These are phyloP conservation scores for Dichotomocladium elegans DNA, from an alignment of 371 early-diverging fungal species.

Conservation along the genomic window DNA sequence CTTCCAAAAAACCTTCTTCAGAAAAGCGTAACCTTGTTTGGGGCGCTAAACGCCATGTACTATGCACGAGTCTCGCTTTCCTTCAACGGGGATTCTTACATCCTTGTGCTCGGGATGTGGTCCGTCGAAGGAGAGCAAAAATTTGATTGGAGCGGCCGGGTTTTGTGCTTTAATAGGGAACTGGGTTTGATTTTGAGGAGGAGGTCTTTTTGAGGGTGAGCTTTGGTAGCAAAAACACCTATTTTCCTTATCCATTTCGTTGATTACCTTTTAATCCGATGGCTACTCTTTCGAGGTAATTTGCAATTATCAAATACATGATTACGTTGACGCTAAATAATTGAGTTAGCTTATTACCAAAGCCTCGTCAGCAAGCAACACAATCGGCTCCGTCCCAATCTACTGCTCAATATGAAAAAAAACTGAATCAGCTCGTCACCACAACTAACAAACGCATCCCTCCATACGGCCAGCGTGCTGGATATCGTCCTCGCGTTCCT, in stretches of 20 bases:
- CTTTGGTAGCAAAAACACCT: not conserved
- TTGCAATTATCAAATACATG: not conserved
- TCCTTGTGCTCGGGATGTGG: too few relatives aligned
- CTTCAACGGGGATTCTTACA: too few relatives aligned
- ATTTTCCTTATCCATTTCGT: not conserved
- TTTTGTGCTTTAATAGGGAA: too few relatives aligned
- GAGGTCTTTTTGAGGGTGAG: too few relatives aligned
- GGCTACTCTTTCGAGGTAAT: conserved; percentile 32
- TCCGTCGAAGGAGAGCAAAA: too few relatives aligned
- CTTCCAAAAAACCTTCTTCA: too few relatives aligned
- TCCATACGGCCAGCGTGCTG: conserved; percentile 76
- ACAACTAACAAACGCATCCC: conserved; percentile 54
- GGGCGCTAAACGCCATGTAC: too few relatives aligned
- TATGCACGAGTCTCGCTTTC: too few relatives aligned
- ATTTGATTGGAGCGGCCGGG: too few relatives aligned
- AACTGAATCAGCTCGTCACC: conserved; percentile 32
- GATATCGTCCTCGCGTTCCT: conserved; percentile 74
- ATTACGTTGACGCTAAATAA: not conserved
- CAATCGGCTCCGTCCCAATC: conserved; percentile 16
- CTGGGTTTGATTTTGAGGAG: too few relatives aligned
- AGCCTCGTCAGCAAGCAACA: conserved; percentile 32
- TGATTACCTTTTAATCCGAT: too few relatives aligned
- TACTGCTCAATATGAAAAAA: conserved; percentile 31
- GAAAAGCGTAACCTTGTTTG: too few relatives aligned
- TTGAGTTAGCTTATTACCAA: conserved; percentile 34